Conservation (phyloP, 2,329 filamentous ascomycete species). For the Epichloe typhina region DNA sequence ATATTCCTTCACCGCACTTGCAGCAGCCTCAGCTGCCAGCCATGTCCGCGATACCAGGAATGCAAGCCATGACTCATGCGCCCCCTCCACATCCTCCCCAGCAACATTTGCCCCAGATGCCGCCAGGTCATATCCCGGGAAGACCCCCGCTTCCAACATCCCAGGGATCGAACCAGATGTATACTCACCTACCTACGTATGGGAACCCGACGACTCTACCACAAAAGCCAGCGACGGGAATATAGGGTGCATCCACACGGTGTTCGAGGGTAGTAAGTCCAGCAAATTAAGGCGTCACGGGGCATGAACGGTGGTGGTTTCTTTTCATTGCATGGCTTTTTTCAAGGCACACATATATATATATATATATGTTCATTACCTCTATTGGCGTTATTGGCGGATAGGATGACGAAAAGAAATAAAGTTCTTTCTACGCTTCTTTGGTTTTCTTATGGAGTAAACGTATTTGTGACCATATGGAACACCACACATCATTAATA, state of each 20-base stretch:
- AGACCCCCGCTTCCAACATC: slow-evolving; percentile 32
- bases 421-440: neutral
- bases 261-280: slow-evolving; percentile 13
- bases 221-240: slow-evolving; percentile 42
- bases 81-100: slow-evolving; percentile 16
- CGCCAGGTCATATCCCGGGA: slow-evolving; percentile 28
- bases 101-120: slow-evolving; percentile 28
- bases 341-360: neutral
- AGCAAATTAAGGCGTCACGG: slow-evolving; percentile 18
- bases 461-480: slow-evolving; percentile 1
- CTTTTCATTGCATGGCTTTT: neutral
- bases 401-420: slow-evolving; percentile 16
- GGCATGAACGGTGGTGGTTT: slow-evolving; percentile 19
- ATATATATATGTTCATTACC: neutral
- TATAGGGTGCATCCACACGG: slow-evolving; percentile 24
- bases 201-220: slow-evolving; percentile 47
- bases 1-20: slow-evolving; percentile 23
- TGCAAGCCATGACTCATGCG: slow-evolving; percentile 24
- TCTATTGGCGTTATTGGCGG: slow-evolving; percentile 25
- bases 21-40: slow-evolving; percentile 4
- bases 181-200: slow-evolving; percentile 40
- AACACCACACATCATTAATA: slow-evolving; percentile 9
- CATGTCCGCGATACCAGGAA: slow-evolving; percentile 6
- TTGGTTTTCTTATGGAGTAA: neutral
- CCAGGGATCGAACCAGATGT: slow-evolving; percentile 31